phyloP scores from a whole-genome alignment of 371 early-diverging fungal species.

The Mortierella sp. region DNA sequence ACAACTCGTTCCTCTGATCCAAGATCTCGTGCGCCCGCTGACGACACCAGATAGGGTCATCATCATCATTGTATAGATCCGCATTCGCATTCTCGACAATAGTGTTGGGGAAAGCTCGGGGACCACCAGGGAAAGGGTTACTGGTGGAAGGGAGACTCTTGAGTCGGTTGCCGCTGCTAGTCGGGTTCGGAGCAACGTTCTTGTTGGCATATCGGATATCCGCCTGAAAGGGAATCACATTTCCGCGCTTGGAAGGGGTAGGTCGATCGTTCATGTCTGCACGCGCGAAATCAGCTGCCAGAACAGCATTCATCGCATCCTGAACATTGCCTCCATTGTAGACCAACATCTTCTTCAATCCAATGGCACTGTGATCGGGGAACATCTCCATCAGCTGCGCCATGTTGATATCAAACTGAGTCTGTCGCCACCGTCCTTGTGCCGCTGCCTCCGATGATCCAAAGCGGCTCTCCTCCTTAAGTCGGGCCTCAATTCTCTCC shows the following conservation, averaged over 20 bases:
- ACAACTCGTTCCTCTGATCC: constrained; percentile 73
- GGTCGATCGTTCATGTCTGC: constrained; percentile 36
- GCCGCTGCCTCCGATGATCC: background rate
- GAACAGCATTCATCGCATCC: constrained; percentile 64
- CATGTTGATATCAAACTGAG: constrained; percentile 48
- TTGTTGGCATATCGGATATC: constrained; percentile 36
- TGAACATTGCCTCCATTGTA: constrained; percentile 61
- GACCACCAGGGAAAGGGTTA: constrained; percentile 41
- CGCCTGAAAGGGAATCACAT: constrained; percentile 30
- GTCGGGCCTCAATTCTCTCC: constrained; percentile 42
- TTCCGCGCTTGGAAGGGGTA: constrained; percentile 33
- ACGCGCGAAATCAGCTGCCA: constrained; percentile 51
- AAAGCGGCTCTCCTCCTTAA: constrained; percentile 27
- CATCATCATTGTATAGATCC: constrained; percentile 65
- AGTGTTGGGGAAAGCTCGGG: constrained; percentile 38
- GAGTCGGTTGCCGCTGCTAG: constrained; percentile 54
- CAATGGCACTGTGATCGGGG: constrained; percentile 58
- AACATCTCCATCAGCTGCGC: constrained; percentile 61
- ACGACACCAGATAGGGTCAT: constrained; percentile 75
- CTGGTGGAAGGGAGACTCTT: constrained; percentile 49
- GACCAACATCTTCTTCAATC: constrained; percentile 61
- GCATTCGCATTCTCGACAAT: constrained; percentile 56
- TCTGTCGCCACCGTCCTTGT: constrained; percentile 29
- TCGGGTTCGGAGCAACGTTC: background rate
- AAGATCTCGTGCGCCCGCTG: constrained; percentile 64